Evolutionary conservation across 768 basidiomycete genomes (phyloP).

Genomic region (Mycena pura): DNA sequence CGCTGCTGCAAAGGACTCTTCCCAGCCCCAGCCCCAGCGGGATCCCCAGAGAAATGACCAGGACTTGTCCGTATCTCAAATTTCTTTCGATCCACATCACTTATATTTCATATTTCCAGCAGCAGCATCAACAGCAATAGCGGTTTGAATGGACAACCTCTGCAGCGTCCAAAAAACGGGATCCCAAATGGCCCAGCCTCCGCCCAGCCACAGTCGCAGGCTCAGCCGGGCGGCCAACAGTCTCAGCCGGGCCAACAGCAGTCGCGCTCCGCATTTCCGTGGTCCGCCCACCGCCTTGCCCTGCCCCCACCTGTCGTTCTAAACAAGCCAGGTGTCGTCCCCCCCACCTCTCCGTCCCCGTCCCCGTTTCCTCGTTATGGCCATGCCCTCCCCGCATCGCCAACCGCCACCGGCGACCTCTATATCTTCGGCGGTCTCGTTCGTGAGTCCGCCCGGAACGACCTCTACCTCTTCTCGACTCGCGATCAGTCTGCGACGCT

Average conservation of each 20-base stretch:
- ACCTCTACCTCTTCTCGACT: conserved; percentile 89
- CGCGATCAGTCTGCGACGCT: conserved; percentile 80
- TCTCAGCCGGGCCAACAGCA: conserved; percentile 27
- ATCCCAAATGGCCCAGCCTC: conserved; percentile 1
- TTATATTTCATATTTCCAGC: conserved; percentile 12
- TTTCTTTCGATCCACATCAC: conserved; percentile 4
- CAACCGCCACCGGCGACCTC: conserved; percentile 85
- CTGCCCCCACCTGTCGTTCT: conserved; percentile 73
- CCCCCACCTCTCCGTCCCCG: conserved; percentile 75
- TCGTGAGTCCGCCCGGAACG: conserved; percentile 86
- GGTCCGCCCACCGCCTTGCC: conserved; percentile 77
- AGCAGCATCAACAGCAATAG: conserved; percentile 30
- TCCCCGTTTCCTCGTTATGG: conserved; percentile 97
- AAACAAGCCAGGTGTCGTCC: conserved; percentile 66
- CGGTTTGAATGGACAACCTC: conserved; percentile 16
- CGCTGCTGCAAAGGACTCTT: conserved; percentile 32
- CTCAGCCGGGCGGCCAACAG: conserved; percentile 26
- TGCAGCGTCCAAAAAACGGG: conserved; percentile 17
- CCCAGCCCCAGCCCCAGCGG: conserved; percentile 30
- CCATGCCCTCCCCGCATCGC: conserved; percentile 83
- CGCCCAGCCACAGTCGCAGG: conserved; percentile 16
- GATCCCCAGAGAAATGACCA: conserved; percentile 21
- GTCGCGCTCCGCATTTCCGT: conserved; percentile 75
- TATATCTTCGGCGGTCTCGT: conserved; percentile 98
- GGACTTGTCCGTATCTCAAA: conserved; percentile 33